phyloP scores from a whole-genome alignment of 2,329 filamentous ascomycete genomes.

The Sporothrix phasma region DNA sequence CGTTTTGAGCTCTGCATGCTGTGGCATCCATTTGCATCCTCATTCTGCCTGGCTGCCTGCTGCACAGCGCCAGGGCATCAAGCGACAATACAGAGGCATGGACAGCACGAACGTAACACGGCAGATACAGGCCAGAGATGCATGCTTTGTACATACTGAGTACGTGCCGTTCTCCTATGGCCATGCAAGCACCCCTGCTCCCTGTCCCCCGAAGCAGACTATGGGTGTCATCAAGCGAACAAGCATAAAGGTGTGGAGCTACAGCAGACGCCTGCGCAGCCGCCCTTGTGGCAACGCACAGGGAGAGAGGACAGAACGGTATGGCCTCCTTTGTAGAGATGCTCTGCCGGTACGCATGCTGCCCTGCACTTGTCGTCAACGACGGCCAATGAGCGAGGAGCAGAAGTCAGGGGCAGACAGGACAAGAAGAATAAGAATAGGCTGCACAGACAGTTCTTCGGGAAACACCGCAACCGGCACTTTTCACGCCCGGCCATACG shows the following conservation, averaged over 20 bases:
- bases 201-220: not conserved
- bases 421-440: not conserved
- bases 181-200: not conserved
- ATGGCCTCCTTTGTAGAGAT: not conserved
- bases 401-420: not conserved
- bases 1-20: not conserved
- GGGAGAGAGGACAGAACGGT: not conserved
- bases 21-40: not conserved
- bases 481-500: not conserved
- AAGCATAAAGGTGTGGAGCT: slow-evolving; percentile 16
- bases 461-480: slow-evolving; percentile 1
- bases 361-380: not conserved
- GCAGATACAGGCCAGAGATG: not conserved
- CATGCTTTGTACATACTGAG: too few species aligned
- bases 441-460: not conserved
- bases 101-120: not conserved
- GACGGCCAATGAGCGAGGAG: not conserved
- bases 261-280: slow-evolving; percentile 13
- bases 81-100: not conserved
- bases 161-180: not conserved
- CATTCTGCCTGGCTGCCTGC: not conserved
- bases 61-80: not conserved
- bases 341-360: not conserved
- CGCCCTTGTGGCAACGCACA: not conserved
- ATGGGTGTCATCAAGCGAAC: slow-evolving; percentile 19